A percentile compares a stretch with the other conserved stretches of the same genome.
phyloP scores from a whole-genome alignment of 2,329 filamentous ascomycete species.

The Sporothrix inflata region DNA sequence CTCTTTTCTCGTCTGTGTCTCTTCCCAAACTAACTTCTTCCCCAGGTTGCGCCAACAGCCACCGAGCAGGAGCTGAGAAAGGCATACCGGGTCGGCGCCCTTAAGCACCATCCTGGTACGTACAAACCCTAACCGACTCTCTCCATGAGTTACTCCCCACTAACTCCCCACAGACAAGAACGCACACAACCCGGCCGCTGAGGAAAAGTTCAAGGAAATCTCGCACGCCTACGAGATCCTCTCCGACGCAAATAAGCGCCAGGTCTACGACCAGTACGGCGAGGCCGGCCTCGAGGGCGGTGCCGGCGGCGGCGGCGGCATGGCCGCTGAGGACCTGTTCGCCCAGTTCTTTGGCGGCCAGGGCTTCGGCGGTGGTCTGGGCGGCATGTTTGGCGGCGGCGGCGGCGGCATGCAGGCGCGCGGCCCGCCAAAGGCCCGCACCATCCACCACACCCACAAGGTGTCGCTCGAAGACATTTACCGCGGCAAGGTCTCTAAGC shows the following conservation, averaged over 20 bases:
- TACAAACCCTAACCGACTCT: slow-evolving; percentile 24
- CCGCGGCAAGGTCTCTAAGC: slow-evolving; percentile 95
- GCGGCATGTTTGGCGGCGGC: slow-evolving; percentile 77
- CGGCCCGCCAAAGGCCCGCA: slow-evolving; percentile 85
- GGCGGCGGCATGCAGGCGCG: slow-evolving; percentile 75
- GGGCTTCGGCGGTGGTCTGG: slow-evolving; percentile 73
- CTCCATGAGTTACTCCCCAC: not conserved
- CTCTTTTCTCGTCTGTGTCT: not conserved
- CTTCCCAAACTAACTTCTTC: not conserved
- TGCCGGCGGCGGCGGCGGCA: slow-evolving; percentile 73
- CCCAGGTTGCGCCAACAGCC: slow-evolving; percentile 74
- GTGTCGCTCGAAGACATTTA: slow-evolving; percentile 98
- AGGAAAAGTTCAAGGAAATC: slow-evolving; percentile 98
- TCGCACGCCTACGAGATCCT: slow-evolving; percentile 95
- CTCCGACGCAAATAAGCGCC: slow-evolving; percentile 87
- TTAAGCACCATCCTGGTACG: slow-evolving; percentile 84
- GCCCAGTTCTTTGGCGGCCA: slow-evolving; percentile 91
- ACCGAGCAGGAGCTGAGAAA: slow-evolving; percentile 89
- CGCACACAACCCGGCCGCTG: slow-evolving; percentile 85
- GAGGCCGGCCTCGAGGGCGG: slow-evolving; percentile 95
- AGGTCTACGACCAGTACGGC: slow-evolving; percentile 95
- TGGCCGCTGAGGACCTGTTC: slow-evolving; percentile 95
- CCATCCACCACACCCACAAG: slow-evolving; percentile 98
- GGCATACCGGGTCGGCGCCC: slow-evolving; percentile 79
- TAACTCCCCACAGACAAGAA: slow-evolving; percentile 77